Evolutionary conservation across 257 asterid species (phyloP).

Genomic region (Pogostemon cablin): DNA sequence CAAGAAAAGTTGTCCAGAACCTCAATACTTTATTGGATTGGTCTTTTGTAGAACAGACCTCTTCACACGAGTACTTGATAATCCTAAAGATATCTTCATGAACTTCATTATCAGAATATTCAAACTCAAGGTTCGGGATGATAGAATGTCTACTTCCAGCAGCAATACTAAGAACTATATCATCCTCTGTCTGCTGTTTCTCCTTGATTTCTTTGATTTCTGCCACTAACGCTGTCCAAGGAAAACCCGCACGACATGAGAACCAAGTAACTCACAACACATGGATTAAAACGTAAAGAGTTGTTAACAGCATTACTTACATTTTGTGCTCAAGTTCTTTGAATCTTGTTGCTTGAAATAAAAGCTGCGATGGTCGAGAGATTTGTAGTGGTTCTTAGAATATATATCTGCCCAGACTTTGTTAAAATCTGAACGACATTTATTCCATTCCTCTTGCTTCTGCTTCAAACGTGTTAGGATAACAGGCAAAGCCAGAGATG

Average conservation of each 20-base stretch:
- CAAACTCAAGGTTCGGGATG: conserved; percentile 75
- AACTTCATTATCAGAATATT: conserved; percentile 70
- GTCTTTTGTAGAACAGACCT: conserved; percentile 92
- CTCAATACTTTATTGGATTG: conserved; percentile 77
- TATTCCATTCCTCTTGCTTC: conserved; percentile 98
- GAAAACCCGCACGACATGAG: conserved; percentile 36
- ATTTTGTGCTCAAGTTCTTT: conserved; percentile 87
- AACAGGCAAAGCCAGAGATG: conserved; percentile 77
- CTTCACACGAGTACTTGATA: conserved; percentile 86
- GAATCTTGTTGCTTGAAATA: conserved; percentile 98
- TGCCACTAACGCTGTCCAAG: conserved; percentile 68
- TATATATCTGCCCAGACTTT: conserved; percentile 98
- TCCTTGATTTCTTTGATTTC: conserved; percentile 95
- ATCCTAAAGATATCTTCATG: conserved; percentile 86
- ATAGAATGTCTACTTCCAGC: conserved; percentile 82
- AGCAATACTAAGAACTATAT: conserved; percentile 66
- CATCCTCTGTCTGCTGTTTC: conserved; percentile 78
- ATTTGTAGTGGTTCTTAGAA: conserved; percentile 89
- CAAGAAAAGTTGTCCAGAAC: conserved; percentile 88
- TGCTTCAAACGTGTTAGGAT: conserved; percentile 89
- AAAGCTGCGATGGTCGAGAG: conserved; percentile 98
- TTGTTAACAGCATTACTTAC: conserved; percentile 52
- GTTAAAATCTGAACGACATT: conserved; percentile 86
- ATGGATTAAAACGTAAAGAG: background rate
- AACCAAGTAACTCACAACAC: conserved; percentile 24